Base-by-base conservation (phyloP, 148 eudicot species). In the Rhododendron ferrugineum region DNA sequence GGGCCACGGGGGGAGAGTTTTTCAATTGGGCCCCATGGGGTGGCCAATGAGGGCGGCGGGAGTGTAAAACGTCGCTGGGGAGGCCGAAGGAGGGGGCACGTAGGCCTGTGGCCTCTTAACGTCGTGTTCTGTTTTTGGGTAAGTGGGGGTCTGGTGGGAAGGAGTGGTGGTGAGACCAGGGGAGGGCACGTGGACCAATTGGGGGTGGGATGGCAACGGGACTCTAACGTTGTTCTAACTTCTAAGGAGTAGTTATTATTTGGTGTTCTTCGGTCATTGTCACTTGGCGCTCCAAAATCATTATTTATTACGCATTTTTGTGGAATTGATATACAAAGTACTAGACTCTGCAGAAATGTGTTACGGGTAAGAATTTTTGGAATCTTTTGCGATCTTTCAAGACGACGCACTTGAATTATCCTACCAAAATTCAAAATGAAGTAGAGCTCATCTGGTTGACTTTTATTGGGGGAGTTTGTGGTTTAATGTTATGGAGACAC, bases 1-100 rank as follows among this genome's bases (percentile, higher is more conserved):
- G 49, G 11, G 2, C 49, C 49, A 46, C 49, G 49, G 9, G 49
- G 47, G 7, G 46, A 84, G 58, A 28, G 70, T 18, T 14, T 30
- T 70, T 30, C 20, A 3, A 28, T 73, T 60, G 72, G 87, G 83
- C 49, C 54, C 83, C 62, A 40, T 28, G 4, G 2, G 7, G 2
- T 4, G 18, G 11, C 88, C 90, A 88, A 88, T 88, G 36, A 26
- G 68, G 42, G 18, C 0, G 0, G 6, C 74, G 34, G 83, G 83
- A 81, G 88, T 86, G 90, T 86, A 34, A 50, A 11, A 10, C 66
- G n/a, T 52, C 70, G 8, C 76, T 7, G 78, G 4, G 54, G 79
- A 26, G n/a, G 28, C 62, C 28, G 3, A 68, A 11, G 30, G 73
- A 11, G 79, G 87, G 87, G 90, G 84, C 90, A 88, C 90, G 88